Evolutionary conservation across 257 asterid genomes (phyloP), one percentile per base, ranked within the genome.

Genomic region (Solanum ossicruentum): DNA sequence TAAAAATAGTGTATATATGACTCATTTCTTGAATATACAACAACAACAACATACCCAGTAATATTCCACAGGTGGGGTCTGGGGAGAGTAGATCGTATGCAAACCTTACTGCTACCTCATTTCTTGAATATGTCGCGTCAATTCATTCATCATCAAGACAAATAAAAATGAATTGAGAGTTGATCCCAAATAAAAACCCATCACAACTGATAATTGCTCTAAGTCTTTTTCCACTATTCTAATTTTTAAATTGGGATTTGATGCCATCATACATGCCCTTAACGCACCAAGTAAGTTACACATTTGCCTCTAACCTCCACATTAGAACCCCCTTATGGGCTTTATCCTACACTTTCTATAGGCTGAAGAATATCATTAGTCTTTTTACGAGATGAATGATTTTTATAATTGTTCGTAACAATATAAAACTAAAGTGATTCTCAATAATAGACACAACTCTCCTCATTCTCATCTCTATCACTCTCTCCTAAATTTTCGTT

Each of bases 401-500:
- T 56, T 56, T 0, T 56, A 18, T 56, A 17, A 18, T 56, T 56
- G 11, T 18, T 56, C 5, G 10, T 4, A 0, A 20, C 0, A 10
- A 55, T 10, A 56, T 7, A 7, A 56, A 56, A 16, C 4, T 56
- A 56, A 56, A 56, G 8, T 55, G 61, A 55, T 55, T 55, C 60
- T 55, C 0, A 55, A n/a, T 7, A 55, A 55, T 55, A 55, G 18
- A 56, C 10, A 17, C 21, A 56, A 56, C 10, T 17, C 60, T 54
- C 17, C 51, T 47, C 21, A 55, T 10, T 1, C 0, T 55, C 61
- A 55, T 55, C 61, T 55, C 18, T 10, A 55, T 16, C 61, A 55
- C 2, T 55, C 5, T 0, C 0, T 55, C 21, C 61, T 20, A 55
- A 55, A 55, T 6, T 16, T 55, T 16, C 8, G 0, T 16, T 55